Percentiles rank a stretch among this genome's conserved stretches.
Conservation (phyloP, 805 yeast species). For the Kluyveromyces lactis region DNA sequence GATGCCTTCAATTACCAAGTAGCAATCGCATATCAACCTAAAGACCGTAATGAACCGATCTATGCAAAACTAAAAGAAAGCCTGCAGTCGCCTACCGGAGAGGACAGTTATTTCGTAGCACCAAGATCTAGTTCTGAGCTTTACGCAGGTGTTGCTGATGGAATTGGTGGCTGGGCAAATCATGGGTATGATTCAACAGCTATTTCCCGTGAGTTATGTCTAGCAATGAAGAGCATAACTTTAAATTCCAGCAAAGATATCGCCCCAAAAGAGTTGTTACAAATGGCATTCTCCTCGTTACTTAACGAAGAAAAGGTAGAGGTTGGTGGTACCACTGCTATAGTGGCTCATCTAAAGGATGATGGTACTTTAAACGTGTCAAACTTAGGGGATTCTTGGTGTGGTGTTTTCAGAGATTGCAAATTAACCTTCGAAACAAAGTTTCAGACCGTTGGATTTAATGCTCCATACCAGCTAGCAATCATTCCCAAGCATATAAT, state of each 20-base stretch:
- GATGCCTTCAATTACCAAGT: constrained; percentile 38
- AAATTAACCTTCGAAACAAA: constrained; percentile 56
- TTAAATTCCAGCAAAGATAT: constrained; percentile 9
- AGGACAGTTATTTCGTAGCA: constrained; percentile 58
- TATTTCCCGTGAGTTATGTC: constrained; percentile 72
- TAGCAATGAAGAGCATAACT: constrained; percentile 36
- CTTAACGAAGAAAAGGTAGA: constrained; percentile 49
- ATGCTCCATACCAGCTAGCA: constrained; percentile 87
- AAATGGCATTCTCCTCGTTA: constrained; percentile 47
- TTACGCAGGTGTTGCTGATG: constrained; percentile 84
- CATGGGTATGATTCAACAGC: constrained; percentile 87
- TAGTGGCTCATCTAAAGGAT: constrained; percentile 61
- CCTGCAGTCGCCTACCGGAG: constrained; percentile 60
- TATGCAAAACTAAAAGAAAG: constrained; percentile 28
- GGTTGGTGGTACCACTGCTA: constrained; percentile 93
- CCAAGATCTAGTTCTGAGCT: constrained; percentile 25
- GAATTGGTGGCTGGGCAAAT: constrained; percentile 97
- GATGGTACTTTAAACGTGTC: constrained; percentile 52
- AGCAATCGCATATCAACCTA: constrained; percentile 69
- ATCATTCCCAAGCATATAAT: constrained; percentile 62
- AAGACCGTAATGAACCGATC: constrained; percentile 49
- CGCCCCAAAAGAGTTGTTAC: constrained; percentile 43
- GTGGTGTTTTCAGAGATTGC: constrained; percentile 68
- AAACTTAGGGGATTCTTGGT: constrained; percentile 93
- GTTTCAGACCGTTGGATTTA: constrained; percentile 79